Conservation (phyloP, 2,329 filamentous ascomycete genomes). For the Aspergillus felis region DNA sequence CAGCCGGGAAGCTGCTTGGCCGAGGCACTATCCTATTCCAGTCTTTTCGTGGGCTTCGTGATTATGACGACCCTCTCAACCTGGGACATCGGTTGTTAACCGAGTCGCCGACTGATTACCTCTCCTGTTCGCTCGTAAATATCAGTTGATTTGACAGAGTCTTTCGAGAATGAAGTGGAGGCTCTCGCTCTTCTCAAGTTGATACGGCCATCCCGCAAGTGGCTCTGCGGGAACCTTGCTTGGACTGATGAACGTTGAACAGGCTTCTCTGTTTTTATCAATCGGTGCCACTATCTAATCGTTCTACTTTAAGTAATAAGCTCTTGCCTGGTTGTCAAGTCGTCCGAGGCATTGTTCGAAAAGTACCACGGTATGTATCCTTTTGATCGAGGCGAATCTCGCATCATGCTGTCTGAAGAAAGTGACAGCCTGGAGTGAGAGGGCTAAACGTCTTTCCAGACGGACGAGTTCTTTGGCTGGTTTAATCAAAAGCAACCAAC, state of each 20-base stretch:
- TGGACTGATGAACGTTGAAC: too few relatives aligned
- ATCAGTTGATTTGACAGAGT: not conserved
- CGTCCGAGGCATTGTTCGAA: slow-evolving; percentile 33
- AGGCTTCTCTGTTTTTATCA: too few relatives aligned
- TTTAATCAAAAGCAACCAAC: too few relatives aligned
- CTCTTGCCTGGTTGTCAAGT: slow-evolving; percentile 20
- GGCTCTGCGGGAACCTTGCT: too few relatives aligned
- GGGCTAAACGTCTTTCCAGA: too few relatives aligned
- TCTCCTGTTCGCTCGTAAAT: not conserved
- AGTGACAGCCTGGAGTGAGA: not conserved
- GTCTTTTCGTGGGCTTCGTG: not conserved
- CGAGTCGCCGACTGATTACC: not conserved
- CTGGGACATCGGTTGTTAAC: not conserved
- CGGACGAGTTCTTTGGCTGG: too few relatives aligned
- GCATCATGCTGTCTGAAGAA: too few relatives aligned
- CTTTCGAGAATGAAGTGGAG: too few relatives aligned
- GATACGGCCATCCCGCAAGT: too few relatives aligned
- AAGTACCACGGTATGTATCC: slow-evolving; percentile 25
- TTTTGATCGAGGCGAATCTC: slow-evolving; percentile 27
- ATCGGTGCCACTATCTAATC: too few relatives aligned
- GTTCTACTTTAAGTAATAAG: too few relatives aligned
- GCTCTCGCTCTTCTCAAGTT: too few relatives aligned
- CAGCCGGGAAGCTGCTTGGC: not conserved
- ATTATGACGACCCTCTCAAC: not conserved
- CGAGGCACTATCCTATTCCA: not conserved